Conservation (phyloP, 2,329 filamentous ascomycete species). For the Teratosphaeria nubilosa region DNA sequence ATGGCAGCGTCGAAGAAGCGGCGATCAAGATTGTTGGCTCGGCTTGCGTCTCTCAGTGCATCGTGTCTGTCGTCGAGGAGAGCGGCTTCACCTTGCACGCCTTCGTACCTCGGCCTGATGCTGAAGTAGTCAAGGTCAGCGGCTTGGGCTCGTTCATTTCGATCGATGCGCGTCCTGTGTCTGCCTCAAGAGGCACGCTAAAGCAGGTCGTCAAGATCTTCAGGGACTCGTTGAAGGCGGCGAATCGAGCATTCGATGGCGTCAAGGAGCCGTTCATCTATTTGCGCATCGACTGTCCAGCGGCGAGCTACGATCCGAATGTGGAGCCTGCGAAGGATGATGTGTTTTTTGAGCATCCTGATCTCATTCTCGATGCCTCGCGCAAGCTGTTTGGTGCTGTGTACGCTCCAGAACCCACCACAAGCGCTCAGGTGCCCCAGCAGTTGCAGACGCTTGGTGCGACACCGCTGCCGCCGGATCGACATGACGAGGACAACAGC, state of each 20-base stretch:
- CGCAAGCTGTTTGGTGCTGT: constrained; percentile 33
- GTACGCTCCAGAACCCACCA: constrained; percentile 7
- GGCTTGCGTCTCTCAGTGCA: constrained; percentile 46
- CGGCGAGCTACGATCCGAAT: constrained; percentile 59
- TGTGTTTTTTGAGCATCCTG: constrained; percentile 54
- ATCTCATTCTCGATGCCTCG: constrained; percentile 33
- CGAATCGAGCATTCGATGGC: constrained; percentile 14
- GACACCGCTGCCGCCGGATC: not conserved
- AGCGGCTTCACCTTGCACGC: constrained; percentile 43
- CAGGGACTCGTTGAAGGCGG: constrained; percentile 38
- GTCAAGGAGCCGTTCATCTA: constrained; percentile 50
- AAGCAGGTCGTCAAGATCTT: constrained; percentile 51
- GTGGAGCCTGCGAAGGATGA: constrained; percentile 63
- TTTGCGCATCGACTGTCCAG: constrained; percentile 53
- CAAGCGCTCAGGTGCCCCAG: not conserved
- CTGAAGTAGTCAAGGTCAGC: constrained; percentile 31
- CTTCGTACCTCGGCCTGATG: constrained; percentile 46
- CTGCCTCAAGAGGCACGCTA: constrained; percentile 42
- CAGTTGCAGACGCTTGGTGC: not conserved
- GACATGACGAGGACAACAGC: not conserved
- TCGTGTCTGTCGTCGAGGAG: constrained; percentile 28
- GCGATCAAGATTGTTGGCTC: constrained; percentile 52
- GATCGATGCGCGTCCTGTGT: constrained; percentile 58
- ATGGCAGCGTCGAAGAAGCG: constrained; percentile 45
- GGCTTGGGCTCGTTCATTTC: constrained; percentile 49